Evolutionary conservation across 2,329 filamentous ascomycete species (phyloP), one percentile per base, ranked within the genome.

Genomic region (Trichophyton rubrum): DNA sequence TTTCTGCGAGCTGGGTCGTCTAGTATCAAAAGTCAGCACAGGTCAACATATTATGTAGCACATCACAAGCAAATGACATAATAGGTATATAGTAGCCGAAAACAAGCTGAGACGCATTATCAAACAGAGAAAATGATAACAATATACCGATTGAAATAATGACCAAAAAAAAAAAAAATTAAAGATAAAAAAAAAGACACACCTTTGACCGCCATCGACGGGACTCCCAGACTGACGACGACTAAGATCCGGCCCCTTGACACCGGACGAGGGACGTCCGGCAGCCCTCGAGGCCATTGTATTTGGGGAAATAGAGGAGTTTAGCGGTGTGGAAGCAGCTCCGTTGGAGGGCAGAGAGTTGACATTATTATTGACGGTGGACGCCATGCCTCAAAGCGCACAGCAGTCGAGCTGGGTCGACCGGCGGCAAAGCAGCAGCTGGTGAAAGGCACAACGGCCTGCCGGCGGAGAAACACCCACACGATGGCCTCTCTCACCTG

Each of bases 191-290:
- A 45, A 27, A 45, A 43, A 17, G 17, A 73, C 79, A 73, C 77
- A 83, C 81, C 79, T 80, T 70, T 80, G 77, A 66, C 72, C 75
- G 64, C 73, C 77, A 68, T 83, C 80, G 53, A 78, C 74, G 63
- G 81, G 80, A 69, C 79, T 82, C 61, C 74, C 78, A 65, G 79
- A 74, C 68, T 81, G 80, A 72, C 81, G 81, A 71, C 81, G 79
- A 69, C 75, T 73, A 63, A 73, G 74, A 70, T 82, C 80, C 62
- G 78, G 72, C 62, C 73, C 74, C 72, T 81, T 83, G 63, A 73
- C 75, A 65, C 71, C 73, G 63, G 76, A 71, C 69, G 69, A 78
- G 67, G 78, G 75, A 69, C 81, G 80, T 69, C 80, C 70, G 63
- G 79, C 76, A 64, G 76, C 70, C 63, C 76, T 71, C 59, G 73